These are phyloP conservation scores for Pyrenochaeta sp. DNA, from an alignment of 2,329 filamentous ascomycete species.

Conservation along the genomic window DNA sequence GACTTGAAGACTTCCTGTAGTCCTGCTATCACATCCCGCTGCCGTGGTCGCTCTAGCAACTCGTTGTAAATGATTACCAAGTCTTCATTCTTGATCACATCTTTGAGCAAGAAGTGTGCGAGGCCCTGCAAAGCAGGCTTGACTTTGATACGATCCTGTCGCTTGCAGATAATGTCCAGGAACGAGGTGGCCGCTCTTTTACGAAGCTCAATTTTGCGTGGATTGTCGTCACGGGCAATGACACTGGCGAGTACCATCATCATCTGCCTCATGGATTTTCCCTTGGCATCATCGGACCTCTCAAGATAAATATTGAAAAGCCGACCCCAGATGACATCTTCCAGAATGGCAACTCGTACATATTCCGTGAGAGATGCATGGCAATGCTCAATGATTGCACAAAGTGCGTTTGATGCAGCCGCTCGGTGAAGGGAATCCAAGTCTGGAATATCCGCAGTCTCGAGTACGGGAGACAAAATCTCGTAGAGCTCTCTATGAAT, in stretches of 20 bases:
- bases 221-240: conserved; percentile 37
- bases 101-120: conserved; percentile 70
- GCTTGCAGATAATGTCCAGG: conserved; percentile 66
- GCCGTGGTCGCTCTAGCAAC: conserved; percentile 13
- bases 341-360: conserved; percentile 41
- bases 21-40: conserved; percentile 26
- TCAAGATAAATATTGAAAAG: conserved; percentile 52
- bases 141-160: conserved; percentile 68
- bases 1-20: conserved; percentile 29
- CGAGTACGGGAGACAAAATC: conserved; percentile 37
- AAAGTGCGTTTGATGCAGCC: conserved; percentile 57
- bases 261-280: conserved; percentile 58
- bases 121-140: conserved; percentile 75
- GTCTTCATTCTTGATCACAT: conserved; percentile 55
- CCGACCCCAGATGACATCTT: conserved; percentile 48
- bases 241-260: conserved; percentile 50
- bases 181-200: conserved; percentile 50
- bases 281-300: conserved; percentile 52
- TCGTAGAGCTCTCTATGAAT: conserved; percentile 34
- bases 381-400: conserved; percentile 53
- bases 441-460: conserved; percentile 43
- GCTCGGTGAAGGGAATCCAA: conserved; percentile 51
- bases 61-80: conserved; percentile 51
- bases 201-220: conserved; percentile 32
- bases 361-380: conserved; percentile 36